Evolutionary conservation across 148 eudicot species (phyloP).

Genomic region (Nepenthes gracilis): DNA sequence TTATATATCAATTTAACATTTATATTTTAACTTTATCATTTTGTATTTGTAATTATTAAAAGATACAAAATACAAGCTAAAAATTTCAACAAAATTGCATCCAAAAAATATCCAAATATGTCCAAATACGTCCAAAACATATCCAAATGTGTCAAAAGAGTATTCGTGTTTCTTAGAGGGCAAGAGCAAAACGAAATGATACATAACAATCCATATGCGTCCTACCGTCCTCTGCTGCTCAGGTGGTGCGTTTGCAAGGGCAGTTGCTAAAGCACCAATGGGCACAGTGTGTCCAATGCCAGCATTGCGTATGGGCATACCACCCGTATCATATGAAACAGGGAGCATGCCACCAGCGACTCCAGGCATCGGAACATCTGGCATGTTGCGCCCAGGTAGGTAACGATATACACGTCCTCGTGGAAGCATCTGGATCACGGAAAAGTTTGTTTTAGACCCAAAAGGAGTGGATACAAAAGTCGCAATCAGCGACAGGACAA

Average conservation of each 20-base stretch:
- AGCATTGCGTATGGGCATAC: conserved; percentile 8
- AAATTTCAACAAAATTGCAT: no score
- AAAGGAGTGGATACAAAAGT: neutral
- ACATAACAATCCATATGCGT: no score
- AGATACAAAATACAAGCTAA: no score
- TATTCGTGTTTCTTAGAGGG: no score
- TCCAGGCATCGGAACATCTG: conserved; percentile 28
- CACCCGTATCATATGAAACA: conserved; percentile 49
- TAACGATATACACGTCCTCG: conserved; percentile 71
- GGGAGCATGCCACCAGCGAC: conserved; percentile 59
- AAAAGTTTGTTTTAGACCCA: neutral
- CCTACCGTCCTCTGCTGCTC: conserved; percentile 88
- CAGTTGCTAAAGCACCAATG: conserved; percentile 67
- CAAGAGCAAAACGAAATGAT: no score
- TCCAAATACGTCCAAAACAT: no score
- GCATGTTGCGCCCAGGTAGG: conserved; percentile 67
- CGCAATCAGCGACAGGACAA: neutral
- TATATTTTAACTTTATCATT: no score
- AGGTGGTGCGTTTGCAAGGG: conserved; percentile 76
- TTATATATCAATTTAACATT: no score
- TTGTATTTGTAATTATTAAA: no score
- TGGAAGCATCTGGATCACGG: conserved; percentile 54
- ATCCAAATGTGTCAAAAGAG: no score
- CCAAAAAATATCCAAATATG: no score
- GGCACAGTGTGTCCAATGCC: conserved; percentile 51